These are phyloP conservation scores for Phanerodontia chrysosporium DNA, from an alignment of 768 basidiomycete species.

Conservation along the genomic window DNA sequence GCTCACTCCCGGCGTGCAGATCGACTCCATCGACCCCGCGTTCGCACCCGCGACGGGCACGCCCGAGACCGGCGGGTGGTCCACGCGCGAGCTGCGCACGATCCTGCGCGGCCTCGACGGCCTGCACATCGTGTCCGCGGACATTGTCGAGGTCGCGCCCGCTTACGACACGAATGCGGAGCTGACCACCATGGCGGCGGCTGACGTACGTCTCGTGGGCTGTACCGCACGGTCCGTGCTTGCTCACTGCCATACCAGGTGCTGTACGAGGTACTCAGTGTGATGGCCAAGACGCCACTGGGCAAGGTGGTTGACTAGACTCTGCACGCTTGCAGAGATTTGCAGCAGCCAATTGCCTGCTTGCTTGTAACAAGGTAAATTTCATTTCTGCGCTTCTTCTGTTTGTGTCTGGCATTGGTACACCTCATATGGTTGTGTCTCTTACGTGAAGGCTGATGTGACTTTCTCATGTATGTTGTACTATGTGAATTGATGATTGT, in stretches of 20 bases:
- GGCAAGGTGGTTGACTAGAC: constrained; percentile 40
- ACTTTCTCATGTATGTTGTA: no score
- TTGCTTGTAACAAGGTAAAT: not conserved
- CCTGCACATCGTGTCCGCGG: constrained; percentile 72
- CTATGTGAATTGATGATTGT: no score
- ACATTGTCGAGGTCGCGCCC: constrained; percentile 83
- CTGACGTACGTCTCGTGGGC: constrained; percentile 39
- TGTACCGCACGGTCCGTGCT: constrained; percentile 30
- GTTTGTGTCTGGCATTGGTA: no score
- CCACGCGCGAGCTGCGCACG: constrained; percentile 74
- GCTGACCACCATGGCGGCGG: constrained; percentile 60
- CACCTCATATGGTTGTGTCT: no score
- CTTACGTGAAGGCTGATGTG: no score
- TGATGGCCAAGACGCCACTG: constrained; percentile 77
- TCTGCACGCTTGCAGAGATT: not conserved
- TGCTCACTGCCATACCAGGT: constrained; percentile 39
- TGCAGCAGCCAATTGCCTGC: not conserved
- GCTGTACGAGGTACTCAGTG: constrained; percentile 68
- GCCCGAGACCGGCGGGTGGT: constrained; percentile 83
- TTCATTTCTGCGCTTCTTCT: no score
- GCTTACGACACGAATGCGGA: constrained; percentile 72
- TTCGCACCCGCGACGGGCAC: constrained; percentile 84
- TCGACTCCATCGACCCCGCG: constrained; percentile 76
- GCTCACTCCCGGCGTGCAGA: no score
- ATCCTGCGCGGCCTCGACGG: constrained; percentile 75